phyloP scores from a whole-genome alignment of 2,329 filamentous ascomycete species.

The Hypoxylon sp. region DNA sequence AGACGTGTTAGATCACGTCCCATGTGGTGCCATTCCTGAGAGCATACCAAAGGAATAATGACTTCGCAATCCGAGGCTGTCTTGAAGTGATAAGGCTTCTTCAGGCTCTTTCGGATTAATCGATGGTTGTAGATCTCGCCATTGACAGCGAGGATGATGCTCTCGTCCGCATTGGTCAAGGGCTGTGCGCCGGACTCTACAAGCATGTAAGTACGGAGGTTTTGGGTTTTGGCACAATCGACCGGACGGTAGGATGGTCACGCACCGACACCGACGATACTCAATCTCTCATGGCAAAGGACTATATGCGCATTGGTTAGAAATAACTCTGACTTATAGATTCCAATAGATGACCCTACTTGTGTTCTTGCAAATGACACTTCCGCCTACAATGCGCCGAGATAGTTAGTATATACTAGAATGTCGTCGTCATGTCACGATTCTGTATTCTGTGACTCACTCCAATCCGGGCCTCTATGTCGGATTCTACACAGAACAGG shows the following conservation, averaged over 20 bases:
- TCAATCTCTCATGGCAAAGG: conserved; percentile 96
- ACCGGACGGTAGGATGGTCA: conserved; percentile 55
- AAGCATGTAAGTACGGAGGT: conserved; percentile 40
- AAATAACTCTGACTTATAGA: background rate
- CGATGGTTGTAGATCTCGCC: conserved; percentile 99
- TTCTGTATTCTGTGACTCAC: conserved; percentile 70
- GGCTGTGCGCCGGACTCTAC: conserved; percentile 95
- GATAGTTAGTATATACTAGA: conserved; percentile 46
- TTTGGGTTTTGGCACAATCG: conserved; percentile 16
- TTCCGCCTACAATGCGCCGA: conserved; percentile 76
- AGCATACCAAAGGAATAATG: conserved; percentile 88
- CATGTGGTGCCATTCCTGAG: background rate
- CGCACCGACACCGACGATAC: conserved; percentile 94
- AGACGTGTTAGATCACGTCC: conserved; percentile 26
- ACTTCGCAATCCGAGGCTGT: conserved; percentile 99
- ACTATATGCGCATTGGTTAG: conserved; percentile 67
- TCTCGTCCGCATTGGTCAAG: conserved; percentile 90
- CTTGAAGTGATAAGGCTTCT: conserved; percentile 94
- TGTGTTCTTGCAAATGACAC: conserved; percentile 89
- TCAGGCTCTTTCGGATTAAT: conserved; percentile 88
- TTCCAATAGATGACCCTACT: conserved; percentile 71
- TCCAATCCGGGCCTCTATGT: conserved; percentile 98
- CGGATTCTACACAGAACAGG: conserved; percentile 76
- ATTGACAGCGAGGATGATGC: conserved; percentile 94
- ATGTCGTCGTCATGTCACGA: conserved; percentile 43